A percentile compares a stretch with the other conserved stretches of the same genome.
Conservation (phyloP, 2,329 filamentous ascomycete species). For the Talaromyces amestolkiae region DNA sequence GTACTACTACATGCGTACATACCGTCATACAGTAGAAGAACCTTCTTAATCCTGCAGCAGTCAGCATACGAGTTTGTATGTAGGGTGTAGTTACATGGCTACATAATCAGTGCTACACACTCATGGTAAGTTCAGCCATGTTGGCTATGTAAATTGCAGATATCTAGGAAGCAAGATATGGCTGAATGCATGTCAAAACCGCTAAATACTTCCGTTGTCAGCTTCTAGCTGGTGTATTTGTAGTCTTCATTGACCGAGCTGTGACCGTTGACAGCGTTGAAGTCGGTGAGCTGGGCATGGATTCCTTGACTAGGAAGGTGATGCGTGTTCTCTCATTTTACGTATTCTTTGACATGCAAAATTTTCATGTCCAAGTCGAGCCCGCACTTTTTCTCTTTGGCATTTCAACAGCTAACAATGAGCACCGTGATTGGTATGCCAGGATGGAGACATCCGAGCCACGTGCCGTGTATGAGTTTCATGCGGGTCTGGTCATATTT, state of each 20-base stretch:
- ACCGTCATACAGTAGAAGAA: background rate
- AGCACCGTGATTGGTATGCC: background rate
- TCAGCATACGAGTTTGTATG: background rate
- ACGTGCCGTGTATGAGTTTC: background rate
- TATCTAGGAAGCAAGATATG: background rate
- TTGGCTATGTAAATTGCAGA: background rate
- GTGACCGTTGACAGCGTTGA: background rate
- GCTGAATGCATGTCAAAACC: background rate
- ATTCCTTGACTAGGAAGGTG: background rate
- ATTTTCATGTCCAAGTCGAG: background rate
- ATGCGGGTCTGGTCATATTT: background rate
- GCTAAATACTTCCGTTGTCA: background rate
- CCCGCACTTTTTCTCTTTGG: background rate
- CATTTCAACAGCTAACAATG: background rate
- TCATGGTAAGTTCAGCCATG: background rate
- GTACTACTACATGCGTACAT: background rate
- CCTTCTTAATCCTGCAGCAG: background rate
- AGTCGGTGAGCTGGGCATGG: background rate
- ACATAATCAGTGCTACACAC: background rate
- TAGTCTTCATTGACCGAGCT: background rate
- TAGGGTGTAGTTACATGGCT: background rate
- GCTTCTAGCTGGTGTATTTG: too few species aligned
- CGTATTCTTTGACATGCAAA: background rate
- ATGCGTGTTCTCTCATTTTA: background rate
- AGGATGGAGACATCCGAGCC: background rate